Base-by-base conservation (phyloP, 2,329 filamentous ascomycete genomes). In the Aureobasidium uvarum region DNA sequence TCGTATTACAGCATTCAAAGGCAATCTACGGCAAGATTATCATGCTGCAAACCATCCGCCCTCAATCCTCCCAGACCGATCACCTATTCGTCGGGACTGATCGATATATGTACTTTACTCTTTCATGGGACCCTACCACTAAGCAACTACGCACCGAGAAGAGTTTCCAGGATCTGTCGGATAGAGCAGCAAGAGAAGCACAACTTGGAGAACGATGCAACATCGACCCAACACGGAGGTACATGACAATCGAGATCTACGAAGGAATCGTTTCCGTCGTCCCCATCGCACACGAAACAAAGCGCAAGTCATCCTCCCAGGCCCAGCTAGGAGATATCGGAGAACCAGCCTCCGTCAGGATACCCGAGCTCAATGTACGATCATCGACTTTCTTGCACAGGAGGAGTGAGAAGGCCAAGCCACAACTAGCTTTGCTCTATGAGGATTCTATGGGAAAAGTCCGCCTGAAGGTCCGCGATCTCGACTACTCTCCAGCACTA, bases 71-170 rank as follows among this genome's bases (percentile, higher is more conserved):
- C 33, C 78, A 83, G 5, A 91, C 88, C 55, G 92, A 98, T 71
- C 86, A 97, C 68, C 85, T 99, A 67, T 96, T 99, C 74, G 85
- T 99, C 66, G 94, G 92, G 58, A 99, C 95, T 54, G 90, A 96
- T 74, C 87, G 90, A 64, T 90, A 91, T 71, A 88, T 92, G 72
- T 98, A 96, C 79, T 96, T 98, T 76, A 96, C 92, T 1, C 77
- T 96, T 23, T 87, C 84, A 18, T 99, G 95, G 93, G 87, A 97
- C 71, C 72, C 83, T 0, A 77, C 84, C 1, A 77, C 73, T 28
- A 81, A 80, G 23, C 77, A 82, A 63, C 76, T 88, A 16, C 78
- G 78, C 43, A 88, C 86, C 3, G 74, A 86, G 69, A 82, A 85
- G 76, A 82, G 80, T 67, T 85, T 83, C 74, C 80, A 85, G 50